Conservation (phyloP, 148 eudicot genomes). For the Salicornia ramosissima region DNA sequence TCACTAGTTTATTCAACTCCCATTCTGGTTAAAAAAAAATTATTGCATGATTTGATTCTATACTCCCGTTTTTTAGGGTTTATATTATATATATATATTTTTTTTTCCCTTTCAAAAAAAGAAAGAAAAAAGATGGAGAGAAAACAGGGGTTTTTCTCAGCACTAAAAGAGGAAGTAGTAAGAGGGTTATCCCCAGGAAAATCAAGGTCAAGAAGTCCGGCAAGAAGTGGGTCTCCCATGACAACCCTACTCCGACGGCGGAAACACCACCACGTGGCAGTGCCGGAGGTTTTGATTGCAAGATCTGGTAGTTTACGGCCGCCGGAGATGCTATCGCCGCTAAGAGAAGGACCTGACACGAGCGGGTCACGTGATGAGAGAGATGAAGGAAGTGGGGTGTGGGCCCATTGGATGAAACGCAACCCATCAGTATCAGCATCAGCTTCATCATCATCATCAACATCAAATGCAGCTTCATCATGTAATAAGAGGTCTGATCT, state of each 20-base stretch:
- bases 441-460: slow-evolving; percentile 17
- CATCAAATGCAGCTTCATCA: slow-evolving; percentile 6
- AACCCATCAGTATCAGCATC: slow-evolving; percentile 33
- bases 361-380: slow-evolving; percentile 39
- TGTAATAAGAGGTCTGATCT: slow-evolving; percentile 64
- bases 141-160: slow-evolving; percentile 73
- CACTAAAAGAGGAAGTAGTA: slow-evolving; percentile 67
- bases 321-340: slow-evolving; percentile 54
- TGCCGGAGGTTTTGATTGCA: slow-evolving; percentile 25
- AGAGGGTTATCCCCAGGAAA: slow-evolving; percentile 74
- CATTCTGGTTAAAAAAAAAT: no score
- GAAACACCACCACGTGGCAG: slow-evolving; percentile 20
- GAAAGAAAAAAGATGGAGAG: slow-evolving; percentile 40
- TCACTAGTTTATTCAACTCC: no score
- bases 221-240: slow-evolving; percentile 55
- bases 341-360: slow-evolving; percentile 83
- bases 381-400: slow-evolving; percentile 23
- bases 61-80: neutral
- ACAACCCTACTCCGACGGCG: slow-evolving; percentile 35
- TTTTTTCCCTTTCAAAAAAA: neutral
- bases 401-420: slow-evolving; percentile 44
- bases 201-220: slow-evolving; percentile 55
- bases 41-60: neutral
- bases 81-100: no score
- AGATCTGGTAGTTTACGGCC: slow-evolving; percentile 32